Evolutionary conservation across 306 rosid species (phyloP).

Genomic region (Corylus heterophylla): DNA sequence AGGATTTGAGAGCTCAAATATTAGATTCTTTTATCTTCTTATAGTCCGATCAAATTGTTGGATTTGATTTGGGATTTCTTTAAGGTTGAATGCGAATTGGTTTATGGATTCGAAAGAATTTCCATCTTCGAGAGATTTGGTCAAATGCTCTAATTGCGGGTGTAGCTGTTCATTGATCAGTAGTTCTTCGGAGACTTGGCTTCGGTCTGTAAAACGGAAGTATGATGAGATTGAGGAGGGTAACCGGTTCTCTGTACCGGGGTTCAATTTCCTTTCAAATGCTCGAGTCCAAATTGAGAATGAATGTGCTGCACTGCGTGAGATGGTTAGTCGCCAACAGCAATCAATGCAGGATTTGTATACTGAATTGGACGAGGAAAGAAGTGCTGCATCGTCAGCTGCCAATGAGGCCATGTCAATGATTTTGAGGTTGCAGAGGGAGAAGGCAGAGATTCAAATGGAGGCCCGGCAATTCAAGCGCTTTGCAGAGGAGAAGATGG

Average conservation of each 20-base stretch:
- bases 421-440: constrained; percentile 97
- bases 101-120: constrained; percentile 59
- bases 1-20: constrained; percentile 22
- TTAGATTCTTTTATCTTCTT: constrained; percentile 18
- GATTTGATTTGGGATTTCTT: constrained; percentile 30
- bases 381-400: constrained; percentile 88
- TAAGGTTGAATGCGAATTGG: constrained; percentile 41
- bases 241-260: constrained; percentile 45
- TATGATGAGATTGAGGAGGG: constrained; percentile 60
- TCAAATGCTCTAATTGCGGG: constrained; percentile 63
- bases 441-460: constrained; percentile 98
- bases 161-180: constrained; percentile 54
- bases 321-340: constrained; percentile 74
- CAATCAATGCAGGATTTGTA: constrained; percentile 68
- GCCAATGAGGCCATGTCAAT: constrained; percentile 99
- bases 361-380: constrained; percentile 89
- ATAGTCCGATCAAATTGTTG: constrained; percentile 20
- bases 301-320: constrained; percentile 80
- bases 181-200: constrained; percentile 64
- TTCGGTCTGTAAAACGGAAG: constrained; percentile 82
- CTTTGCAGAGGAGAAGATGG: constrained; percentile 87
- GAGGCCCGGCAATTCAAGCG: constrained; percentile 96
- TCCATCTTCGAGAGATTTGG: constrained; percentile 53
- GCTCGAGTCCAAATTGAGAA: constrained; percentile 70
- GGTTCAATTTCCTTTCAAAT: constrained; percentile 36